Evolutionary conservation across 768 basidiomycete species (phyloP).

Genomic region (Pulveroboletus sp.): DNA sequence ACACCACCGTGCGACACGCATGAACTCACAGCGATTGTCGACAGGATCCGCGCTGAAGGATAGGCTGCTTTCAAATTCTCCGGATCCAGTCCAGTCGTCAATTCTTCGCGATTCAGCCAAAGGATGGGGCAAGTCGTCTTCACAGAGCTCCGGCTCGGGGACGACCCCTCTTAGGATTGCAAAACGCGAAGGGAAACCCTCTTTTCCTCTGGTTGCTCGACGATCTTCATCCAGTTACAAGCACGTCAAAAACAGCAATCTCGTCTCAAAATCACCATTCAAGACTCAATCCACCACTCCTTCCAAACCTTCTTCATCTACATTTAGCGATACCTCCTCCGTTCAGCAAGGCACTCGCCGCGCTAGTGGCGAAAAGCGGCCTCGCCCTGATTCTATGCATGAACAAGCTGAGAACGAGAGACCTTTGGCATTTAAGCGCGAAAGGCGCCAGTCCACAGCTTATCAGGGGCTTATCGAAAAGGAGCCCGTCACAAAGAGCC

Average conservation of each 20-base stretch:
- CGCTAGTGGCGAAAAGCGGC: constrained; percentile 77
- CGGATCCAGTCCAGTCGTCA: constrained; percentile 62
- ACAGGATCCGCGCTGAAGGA: constrained; percentile 52
- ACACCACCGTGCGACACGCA: constrained; percentile 7
- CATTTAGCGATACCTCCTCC: constrained; percentile 6
- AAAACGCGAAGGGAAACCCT: constrained; percentile 56
- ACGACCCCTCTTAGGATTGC: constrained; percentile 73
- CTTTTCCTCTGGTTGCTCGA: constrained; percentile 56
- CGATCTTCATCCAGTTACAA: constrained; percentile 77
- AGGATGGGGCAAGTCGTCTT: constrained; percentile 55
- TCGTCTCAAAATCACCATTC: constrained; percentile 87
- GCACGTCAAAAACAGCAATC: constrained; percentile 72
- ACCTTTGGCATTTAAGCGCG: constrained; percentile 66
- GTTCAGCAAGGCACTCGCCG: constrained; percentile 33
- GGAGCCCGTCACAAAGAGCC: constrained; percentile 81
- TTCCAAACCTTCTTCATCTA: constrained; percentile 25
- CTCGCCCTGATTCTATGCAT: constrained; percentile 68
- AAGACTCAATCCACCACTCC: constrained; percentile 62
- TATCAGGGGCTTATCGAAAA: constrained; percentile 72
- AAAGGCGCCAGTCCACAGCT: constrained; percentile 71
- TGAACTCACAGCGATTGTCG: constrained; percentile 27
- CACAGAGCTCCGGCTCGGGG: constrained; percentile 21
- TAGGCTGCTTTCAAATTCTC: constrained; percentile 58
- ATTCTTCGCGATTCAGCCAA: constrained; percentile 62
- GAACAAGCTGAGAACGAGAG: constrained; percentile 72